Conservation (phyloP, 768 basidiomycete genomes). For the Leccinellum rugosiceps region DNA sequence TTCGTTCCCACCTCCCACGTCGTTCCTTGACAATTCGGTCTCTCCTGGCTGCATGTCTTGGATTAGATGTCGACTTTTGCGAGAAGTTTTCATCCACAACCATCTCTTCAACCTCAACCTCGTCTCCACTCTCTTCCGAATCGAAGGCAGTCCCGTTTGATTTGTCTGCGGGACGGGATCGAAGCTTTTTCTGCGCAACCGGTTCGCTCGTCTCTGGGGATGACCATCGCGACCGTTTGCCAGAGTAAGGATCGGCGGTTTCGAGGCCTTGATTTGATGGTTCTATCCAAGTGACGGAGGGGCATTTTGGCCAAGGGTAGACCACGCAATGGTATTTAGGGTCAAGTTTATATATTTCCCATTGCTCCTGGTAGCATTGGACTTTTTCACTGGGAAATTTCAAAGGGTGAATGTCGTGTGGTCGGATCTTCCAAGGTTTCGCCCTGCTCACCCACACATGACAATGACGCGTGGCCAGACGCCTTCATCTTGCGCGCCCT, state of each 20-base stretch:
- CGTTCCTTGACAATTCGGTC: slow-evolving; percentile 32
- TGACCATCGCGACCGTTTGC: slow-evolving; percentile 27
- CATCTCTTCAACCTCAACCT: slow-evolving; percentile 53
- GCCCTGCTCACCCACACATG: slow-evolving; percentile 60
- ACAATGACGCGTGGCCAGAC: slow-evolving; percentile 64
- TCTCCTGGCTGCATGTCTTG: slow-evolving; percentile 26
- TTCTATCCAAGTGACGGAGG: slow-evolving; percentile 23
- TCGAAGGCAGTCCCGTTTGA: slow-evolving; percentile 22
- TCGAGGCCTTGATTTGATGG: slow-evolving; percentile 5
- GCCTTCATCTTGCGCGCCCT: slow-evolving; percentile 63
- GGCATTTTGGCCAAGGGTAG: slow-evolving; percentile 36
- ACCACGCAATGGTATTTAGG: slow-evolving; percentile 68
- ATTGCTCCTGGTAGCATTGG: slow-evolving; percentile 68
- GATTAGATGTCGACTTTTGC: slow-evolving; percentile 11
- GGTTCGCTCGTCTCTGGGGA: slow-evolving; percentile 23
- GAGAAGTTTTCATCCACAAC: slow-evolving; percentile 36
- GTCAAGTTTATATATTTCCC: slow-evolving; percentile 85
- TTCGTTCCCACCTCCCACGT: slow-evolving; percentile 26
- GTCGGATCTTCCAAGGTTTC: slow-evolving; percentile 1
- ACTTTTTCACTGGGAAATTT: slow-evolving; percentile 41
- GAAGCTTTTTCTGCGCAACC: slow-evolving; percentile 25
- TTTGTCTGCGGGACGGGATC: slow-evolving; percentile 18
- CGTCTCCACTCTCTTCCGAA: slow-evolving; percentile 37
- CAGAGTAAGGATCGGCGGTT: slow-evolving; percentile 7
- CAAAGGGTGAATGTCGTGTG: slow-evolving; percentile 8